phyloP scores from a whole-genome alignment of 805 yeast genomes.

The Kurtzmaniella fragi region DNA sequence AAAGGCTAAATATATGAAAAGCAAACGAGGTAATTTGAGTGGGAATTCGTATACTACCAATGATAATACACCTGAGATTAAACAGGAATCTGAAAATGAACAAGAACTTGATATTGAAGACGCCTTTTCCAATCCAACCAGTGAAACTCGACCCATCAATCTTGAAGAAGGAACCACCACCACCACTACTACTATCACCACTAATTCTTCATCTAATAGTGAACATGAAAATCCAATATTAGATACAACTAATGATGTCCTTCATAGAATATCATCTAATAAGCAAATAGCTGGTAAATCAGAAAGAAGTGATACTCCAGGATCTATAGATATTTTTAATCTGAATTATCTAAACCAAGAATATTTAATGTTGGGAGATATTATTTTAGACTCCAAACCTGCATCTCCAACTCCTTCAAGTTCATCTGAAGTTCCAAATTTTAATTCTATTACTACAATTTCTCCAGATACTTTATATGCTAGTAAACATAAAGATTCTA shows the following conservation, averaged over 20 bases:
- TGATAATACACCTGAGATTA: too few species aligned
- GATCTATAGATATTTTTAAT: constrained; percentile 19
- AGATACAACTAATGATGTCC: constrained; percentile 24
- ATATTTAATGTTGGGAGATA: constrained; percentile 48
- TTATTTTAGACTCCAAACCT: constrained; percentile 36
- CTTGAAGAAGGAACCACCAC: too few species aligned
- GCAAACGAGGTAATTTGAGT: neutral
- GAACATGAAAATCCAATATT: constrained; percentile 13
- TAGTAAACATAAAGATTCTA: constrained; percentile 17
- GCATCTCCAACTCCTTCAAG: constrained; percentile 35
- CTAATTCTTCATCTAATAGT: too few species aligned
- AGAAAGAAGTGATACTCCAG: constrained; percentile 3
- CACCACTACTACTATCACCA: too few species aligned
- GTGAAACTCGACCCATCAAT: too few species aligned
- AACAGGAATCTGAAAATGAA: too few species aligned
- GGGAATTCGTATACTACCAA: neutral
- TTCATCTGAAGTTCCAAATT: constrained; percentile 1
- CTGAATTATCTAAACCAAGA: constrained; percentile 48
- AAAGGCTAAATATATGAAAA: constrained; percentile 35
- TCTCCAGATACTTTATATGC: neutral
- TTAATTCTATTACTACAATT: neutral
- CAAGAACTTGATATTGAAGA: too few species aligned
- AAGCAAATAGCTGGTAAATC: constrained; percentile 4
- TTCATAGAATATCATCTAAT: constrained; percentile 11
- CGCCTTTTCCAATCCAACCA: too few species aligned